These are phyloP conservation scores for Catunica adiposa DNA, from an alignment of 2,329 filamentous ascomycete species.

Conservation along the genomic window DNA sequence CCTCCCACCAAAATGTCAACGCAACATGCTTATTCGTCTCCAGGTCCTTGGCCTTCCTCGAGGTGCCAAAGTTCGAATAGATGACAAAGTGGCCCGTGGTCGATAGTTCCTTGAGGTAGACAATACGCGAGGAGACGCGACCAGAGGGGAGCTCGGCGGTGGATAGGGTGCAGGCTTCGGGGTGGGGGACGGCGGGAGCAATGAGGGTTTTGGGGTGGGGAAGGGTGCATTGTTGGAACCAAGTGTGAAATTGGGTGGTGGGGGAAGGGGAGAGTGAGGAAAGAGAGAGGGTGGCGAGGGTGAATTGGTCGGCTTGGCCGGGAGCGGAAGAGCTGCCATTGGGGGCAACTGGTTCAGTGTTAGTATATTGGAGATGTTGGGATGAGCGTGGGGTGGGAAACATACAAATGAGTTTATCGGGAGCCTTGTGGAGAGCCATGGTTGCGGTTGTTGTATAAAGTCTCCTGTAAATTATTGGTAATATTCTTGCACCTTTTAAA, in stretches of 20 bases:
- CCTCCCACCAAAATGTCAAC: slow-evolving; percentile 81
- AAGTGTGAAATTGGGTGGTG: slow-evolving; percentile 69
- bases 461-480: neutral
- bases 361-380: neutral
- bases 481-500: neutral
- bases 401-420: slow-evolving; percentile 15
- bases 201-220: slow-evolving; percentile 51
- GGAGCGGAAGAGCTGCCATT: slow-evolving; percentile 33
- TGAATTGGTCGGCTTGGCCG: slow-evolving; percentile 62
- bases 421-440: slow-evolving; percentile 15
- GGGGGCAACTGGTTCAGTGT: slow-evolving; percentile 39
- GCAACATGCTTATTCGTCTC: slow-evolving; percentile 59
- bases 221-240: slow-evolving; percentile 62
- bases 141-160: slow-evolving; percentile 74
- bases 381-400: neutral
- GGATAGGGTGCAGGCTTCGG: slow-evolving; percentile 75
- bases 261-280: slow-evolving; percentile 47
- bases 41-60: slow-evolving; percentile 50
- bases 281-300: slow-evolving; percentile 40
- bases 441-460: neutral
- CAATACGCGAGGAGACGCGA: slow-evolving; percentile 65
- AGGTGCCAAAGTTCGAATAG: slow-evolving; percentile 83
- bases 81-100: slow-evolving; percentile 51
- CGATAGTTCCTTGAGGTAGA: slow-evolving; percentile 95
- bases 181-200: slow-evolving; percentile 41